Percentiles rank a stretch among this genome's conserved stretches.
These are phyloP conservation scores for Pythium folliculosum DNA, from an alignment of 352 stramenopile genomes.

Conservation along the genomic window DNA sequence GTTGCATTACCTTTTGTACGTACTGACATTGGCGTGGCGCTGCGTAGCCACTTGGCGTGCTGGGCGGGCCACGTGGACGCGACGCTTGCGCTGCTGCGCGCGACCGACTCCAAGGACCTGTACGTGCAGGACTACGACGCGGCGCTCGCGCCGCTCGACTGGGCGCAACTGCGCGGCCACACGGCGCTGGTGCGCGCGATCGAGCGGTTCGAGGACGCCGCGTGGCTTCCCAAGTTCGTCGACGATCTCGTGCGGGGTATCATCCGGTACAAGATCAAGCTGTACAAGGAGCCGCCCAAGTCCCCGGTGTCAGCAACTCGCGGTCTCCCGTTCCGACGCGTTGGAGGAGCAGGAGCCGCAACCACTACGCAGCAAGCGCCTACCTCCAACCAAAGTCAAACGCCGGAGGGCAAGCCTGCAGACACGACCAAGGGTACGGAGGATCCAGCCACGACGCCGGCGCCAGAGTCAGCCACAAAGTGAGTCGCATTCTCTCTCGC, in stretches of 20 bases:
- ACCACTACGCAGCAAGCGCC: background rate
- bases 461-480: background rate
- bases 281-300: constrained; percentile 55
- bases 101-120: constrained; percentile 54
- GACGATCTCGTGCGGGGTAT: constrained; percentile 72
- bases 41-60: constrained; percentile 57
- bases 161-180: constrained; percentile 53
- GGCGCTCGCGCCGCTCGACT: constrained; percentile 56
- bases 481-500: background rate
- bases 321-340: constrained; percentile 21
- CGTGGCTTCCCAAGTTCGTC: constrained; percentile 70
- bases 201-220: constrained; percentile 58
- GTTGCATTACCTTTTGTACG: background rate
- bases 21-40: background rate
- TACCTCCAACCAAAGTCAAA: background rate
- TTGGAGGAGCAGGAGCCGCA: background rate
- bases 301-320: constrained; percentile 20
- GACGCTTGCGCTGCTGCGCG: constrained; percentile 49
- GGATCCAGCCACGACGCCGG: background rate
- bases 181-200: constrained; percentile 50
- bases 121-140: constrained; percentile 73
- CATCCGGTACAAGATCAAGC: constrained; percentile 74
- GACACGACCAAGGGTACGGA: background rate
- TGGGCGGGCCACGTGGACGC: constrained; percentile 67
- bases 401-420: background rate